Evolutionary conservation across 2,329 filamentous ascomycete genomes (phyloP), one percentile per base, ranked within the genome.

Genomic region (Xylaria digitata): DNA sequence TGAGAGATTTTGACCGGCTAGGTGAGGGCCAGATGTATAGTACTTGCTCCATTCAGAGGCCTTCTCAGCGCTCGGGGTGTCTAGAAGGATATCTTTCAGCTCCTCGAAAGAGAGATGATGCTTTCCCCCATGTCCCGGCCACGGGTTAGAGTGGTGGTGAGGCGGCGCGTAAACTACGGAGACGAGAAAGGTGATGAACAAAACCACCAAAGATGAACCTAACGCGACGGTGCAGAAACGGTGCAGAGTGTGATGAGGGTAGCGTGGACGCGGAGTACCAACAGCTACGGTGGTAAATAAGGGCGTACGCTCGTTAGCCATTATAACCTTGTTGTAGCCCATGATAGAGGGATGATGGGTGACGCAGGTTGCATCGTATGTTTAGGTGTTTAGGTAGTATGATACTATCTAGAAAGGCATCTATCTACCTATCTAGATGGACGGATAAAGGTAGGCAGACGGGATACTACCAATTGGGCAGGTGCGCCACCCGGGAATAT

Each of bases 1-100:
- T 56, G 90, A 93, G 67, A 89, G 84, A 76, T 95, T 96, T 80
- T 90, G 89, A 21, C 92, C 92, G 0, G 90, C 91, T 55, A 95
- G 80, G 79, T 95, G 92, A 19, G 90, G 85, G 0, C 92, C 92
- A 0, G 89, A 82, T 0, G 92, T 92, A 74, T 95, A 95, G 77
- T 94, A 95, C 68, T 83, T 83, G 78, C 89, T 92, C 91, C 91
- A 94, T 79, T 93, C 88, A 69, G 86, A 84, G 8, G 86, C 86
- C 70, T 84, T 84, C 53, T 85, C 80, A 34, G 83, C 81, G 63
- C 83, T 85, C 5, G 89, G 89, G 0, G 87, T 89, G 32, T 86
- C 82, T 49, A 89, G 80, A 43, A 91, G 76, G 34, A 90, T 86
- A 6, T 79, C 73, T 68, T 84, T 80, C n/a, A 90, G 81, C 71